These are phyloP conservation scores for Podila epicladia DNA, from an alignment of 192 early-diverging fungal species.

Conservation along the genomic window DNA sequence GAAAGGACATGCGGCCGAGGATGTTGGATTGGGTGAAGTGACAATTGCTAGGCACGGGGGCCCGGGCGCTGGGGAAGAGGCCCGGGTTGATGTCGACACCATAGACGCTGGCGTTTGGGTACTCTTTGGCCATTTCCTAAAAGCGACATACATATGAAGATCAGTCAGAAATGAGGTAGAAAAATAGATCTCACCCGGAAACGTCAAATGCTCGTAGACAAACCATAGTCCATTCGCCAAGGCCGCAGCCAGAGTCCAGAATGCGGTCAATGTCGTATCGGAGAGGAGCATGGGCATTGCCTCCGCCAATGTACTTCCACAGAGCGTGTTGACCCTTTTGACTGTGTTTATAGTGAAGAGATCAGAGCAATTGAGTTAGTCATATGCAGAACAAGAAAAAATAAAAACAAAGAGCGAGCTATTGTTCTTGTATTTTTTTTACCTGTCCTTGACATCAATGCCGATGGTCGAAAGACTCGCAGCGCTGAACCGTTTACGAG, in stretches of 20 bases:
- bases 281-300: conserved; percentile 4
- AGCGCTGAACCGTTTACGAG: background rate
- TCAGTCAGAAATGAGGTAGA: background rate
- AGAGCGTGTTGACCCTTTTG: conserved; percentile 9
- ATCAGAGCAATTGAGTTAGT: background rate
- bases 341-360: background rate
- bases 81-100: conserved; percentile 3
- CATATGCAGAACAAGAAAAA: background rate
- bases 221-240: conserved; percentile 5
- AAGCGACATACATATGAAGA: background rate
- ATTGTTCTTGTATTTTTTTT: background rate
- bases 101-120: background rate
- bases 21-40: conserved; percentile 19
- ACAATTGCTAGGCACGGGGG: background rate
- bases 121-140: conserved; percentile 12
- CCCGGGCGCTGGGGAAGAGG: background rate
- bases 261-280: conserved; percentile 1
- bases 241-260: conserved; percentile 3
- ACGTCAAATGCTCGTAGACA: background rate
- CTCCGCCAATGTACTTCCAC: conserved; percentile 10
- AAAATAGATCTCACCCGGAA: no score
- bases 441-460: conserved; percentile 5
- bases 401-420: background rate
- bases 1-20: conserved; percentile 21
- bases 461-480: background rate